Conservation (phyloP, 2,329 filamentous ascomycete genomes). For the Canariomyces notabilis region DNA sequence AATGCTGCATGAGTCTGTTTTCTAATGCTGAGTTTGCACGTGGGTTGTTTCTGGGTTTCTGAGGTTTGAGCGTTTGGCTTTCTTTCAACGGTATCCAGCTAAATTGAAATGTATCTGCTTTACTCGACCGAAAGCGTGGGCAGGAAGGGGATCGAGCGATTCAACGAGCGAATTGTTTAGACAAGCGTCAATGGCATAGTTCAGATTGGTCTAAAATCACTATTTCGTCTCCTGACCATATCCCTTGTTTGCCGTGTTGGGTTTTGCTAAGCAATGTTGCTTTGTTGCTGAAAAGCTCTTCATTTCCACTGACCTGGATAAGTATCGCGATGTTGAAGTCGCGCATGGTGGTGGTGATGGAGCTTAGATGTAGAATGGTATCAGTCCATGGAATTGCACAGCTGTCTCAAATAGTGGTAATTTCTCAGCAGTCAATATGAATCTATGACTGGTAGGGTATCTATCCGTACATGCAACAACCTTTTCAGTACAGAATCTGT, state of each 20-base stretch:
- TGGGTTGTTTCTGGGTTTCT: conserved; percentile 13
- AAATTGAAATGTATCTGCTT: neutral
- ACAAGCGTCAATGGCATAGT: neutral
- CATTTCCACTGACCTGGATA: no score
- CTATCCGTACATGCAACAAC: no score
- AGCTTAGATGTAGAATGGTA: no score
- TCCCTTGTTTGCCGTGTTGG: neutral
- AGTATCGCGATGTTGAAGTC: no score
- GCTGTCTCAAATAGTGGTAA: no score
- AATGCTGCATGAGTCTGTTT: conserved; percentile 35
- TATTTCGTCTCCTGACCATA: no score
- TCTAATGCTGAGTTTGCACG: conserved; percentile 1
- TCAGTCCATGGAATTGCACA: no score
- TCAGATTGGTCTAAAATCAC: neutral
- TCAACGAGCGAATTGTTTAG: neutral
- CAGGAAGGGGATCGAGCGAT: neutral
- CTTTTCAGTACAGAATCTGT: no score
- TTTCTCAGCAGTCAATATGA: no score
- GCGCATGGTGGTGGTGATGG: no score
- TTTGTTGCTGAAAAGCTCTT: no score
- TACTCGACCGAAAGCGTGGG: neutral
- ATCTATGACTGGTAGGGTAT: no score
- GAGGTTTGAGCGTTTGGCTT: conserved; percentile 12
- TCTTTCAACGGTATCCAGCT: neutral
- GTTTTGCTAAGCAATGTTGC: neutral